Percentiles rank a stretch among this genome's conserved stretches.
phyloP scores from a whole-genome alignment of 371 early-diverging fungal genomes.

The Lichtheimia ornata region DNA sequence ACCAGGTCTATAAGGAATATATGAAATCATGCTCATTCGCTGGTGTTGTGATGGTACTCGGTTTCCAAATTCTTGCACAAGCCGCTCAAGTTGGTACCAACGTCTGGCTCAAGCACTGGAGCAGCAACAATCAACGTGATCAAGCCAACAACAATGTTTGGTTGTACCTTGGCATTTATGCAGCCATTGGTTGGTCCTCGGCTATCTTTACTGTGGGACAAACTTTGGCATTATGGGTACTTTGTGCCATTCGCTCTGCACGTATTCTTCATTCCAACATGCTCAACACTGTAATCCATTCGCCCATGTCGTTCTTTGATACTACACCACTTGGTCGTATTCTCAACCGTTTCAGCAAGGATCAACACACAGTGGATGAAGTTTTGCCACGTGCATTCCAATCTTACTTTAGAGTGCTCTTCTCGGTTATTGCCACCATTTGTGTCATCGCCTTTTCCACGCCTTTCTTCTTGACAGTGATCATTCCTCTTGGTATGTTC shows the following conservation, averaged over 20 bases:
- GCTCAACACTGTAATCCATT: slow-evolving; percentile 56
- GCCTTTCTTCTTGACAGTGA: slow-evolving; percentile 58
- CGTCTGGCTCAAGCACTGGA: slow-evolving; percentile 79
- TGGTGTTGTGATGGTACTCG: slow-evolving; percentile 56
- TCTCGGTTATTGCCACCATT: slow-evolving; percentile 59
- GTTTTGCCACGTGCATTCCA: slow-evolving; percentile 65
- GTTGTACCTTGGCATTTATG: slow-evolving; percentile 79
- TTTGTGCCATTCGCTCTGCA: slow-evolving; percentile 80
- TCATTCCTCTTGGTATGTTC: slow-evolving; percentile 52
- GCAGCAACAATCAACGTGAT: slow-evolving; percentile 39
- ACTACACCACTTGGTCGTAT: slow-evolving; percentile 89
- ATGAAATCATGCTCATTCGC: slow-evolving; percentile 71
- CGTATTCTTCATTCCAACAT: slow-evolving; percentile 63
- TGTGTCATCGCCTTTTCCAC: slow-evolving; percentile 62
- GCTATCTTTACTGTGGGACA: slow-evolving; percentile 71
- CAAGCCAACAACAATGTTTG: slow-evolving; percentile 44
- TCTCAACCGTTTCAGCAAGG: slow-evolving; percentile 86
- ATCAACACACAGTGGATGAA: slow-evolving; percentile 86
- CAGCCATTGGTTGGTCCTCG: slow-evolving; percentile 71
- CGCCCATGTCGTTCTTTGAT: slow-evolving; percentile 90
- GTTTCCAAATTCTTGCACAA: slow-evolving; percentile 62
- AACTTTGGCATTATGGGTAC: slow-evolving; percentile 77
- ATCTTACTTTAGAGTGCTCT: slow-evolving; percentile 53
- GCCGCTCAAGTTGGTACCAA: slow-evolving; percentile 55
- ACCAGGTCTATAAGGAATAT: slow-evolving; percentile 75